Evolutionary conservation across 345 rosid species (phyloP), one percentile per base, ranked within the genome.

Genomic region (Gossypium thurberi): DNA sequence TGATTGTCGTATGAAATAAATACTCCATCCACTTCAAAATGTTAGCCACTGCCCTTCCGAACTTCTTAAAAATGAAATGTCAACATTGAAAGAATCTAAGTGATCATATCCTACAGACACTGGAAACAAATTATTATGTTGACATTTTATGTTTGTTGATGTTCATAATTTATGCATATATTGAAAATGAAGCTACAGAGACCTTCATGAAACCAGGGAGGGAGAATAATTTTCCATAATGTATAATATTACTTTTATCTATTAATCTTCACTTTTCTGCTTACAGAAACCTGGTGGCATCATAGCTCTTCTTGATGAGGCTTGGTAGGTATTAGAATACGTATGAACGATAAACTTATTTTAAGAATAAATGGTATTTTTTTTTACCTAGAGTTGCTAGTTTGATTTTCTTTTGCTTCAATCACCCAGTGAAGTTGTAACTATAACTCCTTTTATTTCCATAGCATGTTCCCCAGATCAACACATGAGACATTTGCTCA

Each of bases 261-360:
- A 70, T 83, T 85, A 60, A 84, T 65, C 20, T 53, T 20, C 70
- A 73, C 51, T 76, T 76, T n/a, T 79, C 28, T 76, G 68, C 75
- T 82, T 85, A 74, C 98, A 95, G 99, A 95, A 95, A 86, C 97
- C 99, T 56, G 99, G 99, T 76, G 98, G 99, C 71, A 86, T 95
- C 80, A 85, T 95, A 85, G 97, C 99, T 77, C 97, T 95, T 78
- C 84, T 95, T 25, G 99, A 95, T 81, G 98, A 95, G 81, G 99
- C 99, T 69, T 95, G 99, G 99, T 95, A 88, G 78, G 90, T 58
- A 62, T 75, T 53, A 37, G 28, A 66, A 72, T 68, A 59, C 48
- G 23, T 8, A 63, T 8, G 11, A 28, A 55, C 43, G 37, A 46
- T 3, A 20, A 70, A 47, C 69, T 20, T 51, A 44, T 46, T 33